Conservation (phyloP, 2,329 filamentous ascomycete genomes). For the Alternaria angustiovoidea region DNA sequence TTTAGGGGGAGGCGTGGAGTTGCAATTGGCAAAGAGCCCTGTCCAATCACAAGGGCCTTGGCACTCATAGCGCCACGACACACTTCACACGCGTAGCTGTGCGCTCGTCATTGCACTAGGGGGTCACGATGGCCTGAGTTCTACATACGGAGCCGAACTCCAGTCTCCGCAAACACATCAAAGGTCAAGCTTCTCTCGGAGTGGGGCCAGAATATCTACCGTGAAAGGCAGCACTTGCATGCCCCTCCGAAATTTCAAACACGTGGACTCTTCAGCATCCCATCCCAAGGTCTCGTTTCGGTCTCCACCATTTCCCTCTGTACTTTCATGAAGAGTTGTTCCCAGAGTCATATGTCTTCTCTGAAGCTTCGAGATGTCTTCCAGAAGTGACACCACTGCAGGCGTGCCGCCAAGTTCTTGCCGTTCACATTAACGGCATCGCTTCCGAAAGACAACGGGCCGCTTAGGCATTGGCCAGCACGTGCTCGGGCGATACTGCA, state of each 20-base stretch:
- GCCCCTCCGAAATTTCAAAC: slow-evolving; percentile 11
- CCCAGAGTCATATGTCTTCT: slow-evolving; percentile 5
- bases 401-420: slow-evolving; percentile 20
- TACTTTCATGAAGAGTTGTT: slow-evolving; percentile 2
- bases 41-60: slow-evolving; percentile 1
- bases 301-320: slow-evolving; percentile 5
- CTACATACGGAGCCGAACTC: neutral
- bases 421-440: slow-evolving; percentile 26
- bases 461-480: slow-evolving; percentile 18
- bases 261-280: slow-evolving; percentile 13
- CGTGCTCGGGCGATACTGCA: slow-evolving; percentile 28
- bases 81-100: slow-evolving; percentile 1
- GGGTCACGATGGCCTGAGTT: slow-evolving; percentile 3
- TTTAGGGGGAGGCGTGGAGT: slow-evolving; percentile 3
- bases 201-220: slow-evolving; percentile 11
- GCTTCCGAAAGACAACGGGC: slow-evolving; percentile 25
- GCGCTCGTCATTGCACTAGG: slow-evolving; percentile 3
- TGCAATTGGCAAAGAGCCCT: neutral
- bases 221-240: slow-evolving; percentile 7
- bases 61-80: slow-evolving; percentile 4
- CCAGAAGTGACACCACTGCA: slow-evolving; percentile 23
- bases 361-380: slow-evolving; percentile 23
- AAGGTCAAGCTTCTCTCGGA: slow-evolving; percentile 3
- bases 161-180: slow-evolving; percentile 5
- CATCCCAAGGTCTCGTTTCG: neutral